Percentiles rank a stretch among this genome's conserved stretches.
phyloP scores from a whole-genome alignment of 2,329 filamentous ascomycete species.

The Torrubiella hemipterigena region DNA sequence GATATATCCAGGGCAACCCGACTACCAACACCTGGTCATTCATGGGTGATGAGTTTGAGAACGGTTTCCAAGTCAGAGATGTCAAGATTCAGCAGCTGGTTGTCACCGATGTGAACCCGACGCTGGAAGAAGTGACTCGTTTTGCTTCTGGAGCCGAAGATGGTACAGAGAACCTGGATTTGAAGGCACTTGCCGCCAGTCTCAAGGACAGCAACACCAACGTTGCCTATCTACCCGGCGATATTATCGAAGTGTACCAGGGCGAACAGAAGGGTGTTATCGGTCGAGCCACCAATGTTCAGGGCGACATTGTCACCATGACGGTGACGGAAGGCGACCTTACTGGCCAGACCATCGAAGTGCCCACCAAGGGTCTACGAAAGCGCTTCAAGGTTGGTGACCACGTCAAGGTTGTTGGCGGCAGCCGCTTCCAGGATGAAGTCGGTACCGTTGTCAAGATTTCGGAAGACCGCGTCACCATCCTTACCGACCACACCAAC shows the following conservation, averaged over 20 bases:
- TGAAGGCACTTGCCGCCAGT: slow-evolving; percentile 81
- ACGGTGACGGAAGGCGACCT: slow-evolving; percentile 74
- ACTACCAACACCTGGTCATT: slow-evolving; percentile 77
- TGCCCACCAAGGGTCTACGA: slow-evolving; percentile 80
- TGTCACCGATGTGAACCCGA: slow-evolving; percentile 86
- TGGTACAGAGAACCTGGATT: slow-evolving; percentile 84
- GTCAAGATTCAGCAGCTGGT: slow-evolving; percentile 78
- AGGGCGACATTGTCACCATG: slow-evolving; percentile 85
- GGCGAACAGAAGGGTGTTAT: slow-evolving; percentile 89
- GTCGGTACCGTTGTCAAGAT: slow-evolving; percentile 96
- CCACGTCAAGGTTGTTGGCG: slow-evolving; percentile 96
- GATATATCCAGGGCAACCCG: slow-evolving; percentile 50
- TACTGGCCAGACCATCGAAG: slow-evolving; percentile 74
- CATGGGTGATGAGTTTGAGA: slow-evolving; percentile 78
- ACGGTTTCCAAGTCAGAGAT: slow-evolving; percentile 88
- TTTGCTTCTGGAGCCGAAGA: slow-evolving; percentile 84
- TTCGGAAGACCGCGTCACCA: slow-evolving; percentile 79
- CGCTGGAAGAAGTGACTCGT: slow-evolving; percentile 87
- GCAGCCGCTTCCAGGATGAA: slow-evolving; percentile 87
- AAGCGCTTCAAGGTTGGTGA: slow-evolving; percentile 91
- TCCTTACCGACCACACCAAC: slow-evolving; percentile 86
- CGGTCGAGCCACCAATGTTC: slow-evolving; percentile 75
- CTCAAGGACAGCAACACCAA: slow-evolving; percentile 73
- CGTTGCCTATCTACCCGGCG: slow-evolving; percentile 79
- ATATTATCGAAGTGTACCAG: slow-evolving; percentile 92